Percentiles rank a stretch among this genome's conserved stretches.
These are phyloP conservation scores for Fusarium nisikadoi DNA, from an alignment of 2,329 filamentous ascomycete species.

Conservation along the genomic window DNA sequence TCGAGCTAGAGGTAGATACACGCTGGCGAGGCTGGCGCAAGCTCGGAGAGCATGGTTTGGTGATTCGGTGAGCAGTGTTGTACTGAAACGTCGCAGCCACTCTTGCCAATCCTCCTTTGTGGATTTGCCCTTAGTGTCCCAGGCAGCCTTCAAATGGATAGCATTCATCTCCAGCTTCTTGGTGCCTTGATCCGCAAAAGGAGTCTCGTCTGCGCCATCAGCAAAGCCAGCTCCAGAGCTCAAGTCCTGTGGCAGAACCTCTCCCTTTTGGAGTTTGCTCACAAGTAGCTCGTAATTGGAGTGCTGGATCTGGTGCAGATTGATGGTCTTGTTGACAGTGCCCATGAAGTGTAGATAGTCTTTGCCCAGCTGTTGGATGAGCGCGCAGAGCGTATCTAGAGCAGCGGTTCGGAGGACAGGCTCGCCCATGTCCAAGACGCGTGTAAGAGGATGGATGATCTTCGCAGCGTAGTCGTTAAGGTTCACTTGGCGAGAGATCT, in stretches of 20 bases:
- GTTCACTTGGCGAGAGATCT: slow-evolving; percentile 95
- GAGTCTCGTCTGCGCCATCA: slow-evolving; percentile 81
- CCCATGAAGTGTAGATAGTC: slow-evolving; percentile 96
- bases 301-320: slow-evolving; percentile 83
- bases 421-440: slow-evolving; percentile 81
- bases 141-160: slow-evolving; percentile 94
- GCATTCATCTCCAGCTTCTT: slow-evolving; percentile 98
- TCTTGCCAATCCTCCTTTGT: slow-evolving; percentile 99
- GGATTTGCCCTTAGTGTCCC: slow-evolving; percentile 96
- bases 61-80: slow-evolving; percentile 92
- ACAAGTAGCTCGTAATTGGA: slow-evolving; percentile 93
- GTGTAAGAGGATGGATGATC: slow-evolving; percentile 92
- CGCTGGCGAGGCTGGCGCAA: slow-evolving; percentile 89
- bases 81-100: slow-evolving; percentile 97
- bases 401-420: slow-evolving; percentile 80
- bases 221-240: slow-evolving; percentile 86
- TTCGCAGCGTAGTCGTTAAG: slow-evolving; percentile 96
- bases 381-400: slow-evolving; percentile 90
- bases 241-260: slow-evolving; percentile 93
- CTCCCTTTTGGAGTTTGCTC: slow-evolving; percentile 92
- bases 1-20: slow-evolving; percentile 89
- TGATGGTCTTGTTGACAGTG: slow-evolving; percentile 89
- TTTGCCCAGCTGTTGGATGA: slow-evolving; percentile 95
- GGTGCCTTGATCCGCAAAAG: slow-evolving; percentile 83
- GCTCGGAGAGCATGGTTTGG: slow-evolving; percentile 95